These are phyloP conservation scores for fission yeast (Schizosaccharomyces pombe) DNA, from an alignment of 805 yeast genomes.

Conservation along the genomic window DNA sequence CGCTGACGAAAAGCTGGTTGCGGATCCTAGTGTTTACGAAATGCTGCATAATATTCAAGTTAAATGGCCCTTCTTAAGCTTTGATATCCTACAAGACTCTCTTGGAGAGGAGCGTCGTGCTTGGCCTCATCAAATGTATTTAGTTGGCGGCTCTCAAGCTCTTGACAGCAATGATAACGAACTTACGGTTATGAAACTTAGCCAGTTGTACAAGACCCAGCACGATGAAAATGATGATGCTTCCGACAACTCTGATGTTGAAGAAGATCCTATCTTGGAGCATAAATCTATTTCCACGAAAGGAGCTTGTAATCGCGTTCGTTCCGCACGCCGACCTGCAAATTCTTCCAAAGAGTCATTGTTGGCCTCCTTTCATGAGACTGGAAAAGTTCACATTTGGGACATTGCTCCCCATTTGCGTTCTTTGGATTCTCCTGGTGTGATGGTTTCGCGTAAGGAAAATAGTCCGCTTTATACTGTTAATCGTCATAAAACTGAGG, in stretches of 20 bases:
- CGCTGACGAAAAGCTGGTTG: constrained; percentile 85
- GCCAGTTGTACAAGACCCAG: constrained; percentile 62
- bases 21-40: constrained; percentile 87
- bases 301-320: constrained; percentile 69
- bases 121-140: constrained; percentile 67
- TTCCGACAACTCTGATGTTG: constrained; percentile 38
- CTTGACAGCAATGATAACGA: constrained; percentile 69
- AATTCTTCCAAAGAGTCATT: constrained; percentile 51
- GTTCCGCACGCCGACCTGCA: constrained; percentile 57
- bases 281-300: constrained; percentile 54
- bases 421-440: constrained; percentile 78
- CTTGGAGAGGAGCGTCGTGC: constrained; percentile 72
- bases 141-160: constrained; percentile 90
- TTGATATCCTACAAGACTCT: constrained; percentile 69
- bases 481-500: constrained; percentile 74
- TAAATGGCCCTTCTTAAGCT: constrained; percentile 92
- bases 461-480: constrained; percentile 68
- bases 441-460: constrained; percentile 46
- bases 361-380: constrained; percentile 72
- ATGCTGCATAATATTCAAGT: constrained; percentile 84
- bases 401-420: constrained; percentile 59
- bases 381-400: constrained; percentile 69
- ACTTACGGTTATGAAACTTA: constrained; percentile 56
- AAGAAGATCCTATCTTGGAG: constrained; percentile 55
- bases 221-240: constrained; percentile 57